Base-by-base conservation (phyloP, 495 filamentous ascomycete species). In the Annulohypoxylon stygium region DNA sequence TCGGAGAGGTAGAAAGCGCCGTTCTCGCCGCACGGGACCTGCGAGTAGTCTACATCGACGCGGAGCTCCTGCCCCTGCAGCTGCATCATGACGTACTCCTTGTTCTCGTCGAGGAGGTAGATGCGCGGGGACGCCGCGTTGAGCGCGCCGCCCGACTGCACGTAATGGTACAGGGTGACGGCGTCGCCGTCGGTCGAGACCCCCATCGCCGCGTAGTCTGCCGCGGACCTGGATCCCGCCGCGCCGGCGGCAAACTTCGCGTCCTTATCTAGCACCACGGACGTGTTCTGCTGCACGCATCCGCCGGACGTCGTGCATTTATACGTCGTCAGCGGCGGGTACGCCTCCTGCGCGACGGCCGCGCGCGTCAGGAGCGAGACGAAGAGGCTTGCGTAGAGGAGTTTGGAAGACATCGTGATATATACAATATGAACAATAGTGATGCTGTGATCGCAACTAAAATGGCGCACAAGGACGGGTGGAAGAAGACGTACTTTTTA, bases 1-100 rank as follows among this genome's bases (percentile, higher is more conserved):
- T 88, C 84, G 7, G 86, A 83, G 8, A 89, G 81, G 73, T 89
- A 90, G 5, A 90, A 78, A 0, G 88, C 88, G 14, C 87, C 87
- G 75, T 90, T 90, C 78, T 88, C 80, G 0, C 88, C 88, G 70
- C 88, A 90, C 1, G 83, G 83, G 2, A 89, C 79, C 1, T 80
- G 79, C 3, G 85, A 86, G 18, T 86, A 82, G 75, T 90, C 86
- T 16, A 90, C 88, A 51, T 89, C 86, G 61, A 89, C 88, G 30
- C 82, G 83, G 58, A 90, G 80, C 69, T 90, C 88, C 61, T 86
- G 80, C 76, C 86, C 86, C 20, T 84, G 76, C 0, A 90, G 79
- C 30, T 86, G 79, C 68, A 89, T 80, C 82, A 86, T 82, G 11
- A 85, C 79, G 80, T 90, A 90, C 51, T 86, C 82, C 25, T 77